These are phyloP conservation scores for Aspergillus glaucus DNA, from an alignment of 2,329 filamentous ascomycete genomes.

Conservation along the genomic window DNA sequence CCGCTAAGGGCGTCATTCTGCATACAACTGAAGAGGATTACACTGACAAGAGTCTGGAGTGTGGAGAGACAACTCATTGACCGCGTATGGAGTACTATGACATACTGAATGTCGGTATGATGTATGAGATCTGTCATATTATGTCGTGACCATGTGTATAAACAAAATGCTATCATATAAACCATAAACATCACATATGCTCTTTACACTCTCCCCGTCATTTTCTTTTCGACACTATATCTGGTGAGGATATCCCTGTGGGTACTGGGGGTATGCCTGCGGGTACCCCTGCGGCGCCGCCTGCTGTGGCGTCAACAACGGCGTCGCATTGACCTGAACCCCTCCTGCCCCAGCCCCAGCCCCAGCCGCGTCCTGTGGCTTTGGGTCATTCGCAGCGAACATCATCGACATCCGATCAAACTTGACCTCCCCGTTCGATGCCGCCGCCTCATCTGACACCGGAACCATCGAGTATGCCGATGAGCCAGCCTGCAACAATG, in stretches of 20 bases:
- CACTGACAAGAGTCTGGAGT: too few species aligned
- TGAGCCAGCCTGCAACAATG: neutral
- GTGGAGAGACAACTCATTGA: too few species aligned
- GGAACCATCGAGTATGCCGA: neutral
- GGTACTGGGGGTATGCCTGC: neutral
- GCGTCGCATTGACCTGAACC: neutral
- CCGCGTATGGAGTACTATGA: too few species aligned
- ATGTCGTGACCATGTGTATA: too few species aligned
- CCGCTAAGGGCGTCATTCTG: too few species aligned
- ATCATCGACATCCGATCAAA: conserved; percentile 1
- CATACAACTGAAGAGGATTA: too few species aligned
- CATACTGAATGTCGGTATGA: too few species aligned
- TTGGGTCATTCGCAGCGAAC: neutral
- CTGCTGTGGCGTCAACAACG: neutral
- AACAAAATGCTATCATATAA: too few species aligned
- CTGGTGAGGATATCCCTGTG: neutral
- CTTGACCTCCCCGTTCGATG: neutral
- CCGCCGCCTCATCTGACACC: neutral
- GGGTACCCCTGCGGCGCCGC: neutral
- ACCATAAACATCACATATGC: too few species aligned
- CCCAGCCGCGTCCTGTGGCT: neutral
- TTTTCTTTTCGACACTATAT: neutral
- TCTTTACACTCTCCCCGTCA: too few species aligned
- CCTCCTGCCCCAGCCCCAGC: neutral
- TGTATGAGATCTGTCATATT: too few species aligned